A percentile compares a stretch with the other conserved stretches of the same genome.
Evolutionary conservation across 2,329 filamentous ascomycete genomes (phyloP).

Genomic region (Corynespora cassiicola): DNA sequence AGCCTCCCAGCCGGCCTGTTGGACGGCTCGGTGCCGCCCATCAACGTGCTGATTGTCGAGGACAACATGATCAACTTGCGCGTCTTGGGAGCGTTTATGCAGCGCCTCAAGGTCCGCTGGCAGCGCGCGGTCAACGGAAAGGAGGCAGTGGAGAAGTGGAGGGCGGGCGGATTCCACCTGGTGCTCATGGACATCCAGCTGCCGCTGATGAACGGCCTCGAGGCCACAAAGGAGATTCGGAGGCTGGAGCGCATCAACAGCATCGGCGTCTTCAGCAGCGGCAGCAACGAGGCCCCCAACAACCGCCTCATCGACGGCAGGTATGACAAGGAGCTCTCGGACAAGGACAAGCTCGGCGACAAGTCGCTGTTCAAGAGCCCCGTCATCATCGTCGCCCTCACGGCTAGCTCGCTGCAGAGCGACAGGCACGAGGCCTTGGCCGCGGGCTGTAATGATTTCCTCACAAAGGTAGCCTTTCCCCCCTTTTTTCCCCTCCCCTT

Average conservation of each 20-base stretch:
- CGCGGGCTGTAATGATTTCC: conserved; percentile 96
- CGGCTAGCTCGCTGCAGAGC: conserved; percentile 91
- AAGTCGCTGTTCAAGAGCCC: conserved; percentile 84
- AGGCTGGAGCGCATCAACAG: conserved; percentile 87
- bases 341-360: conserved; percentile 73
- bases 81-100: conserved; percentile 93
- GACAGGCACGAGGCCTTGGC: conserved; percentile 94
- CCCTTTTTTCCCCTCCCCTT: too few species aligned
- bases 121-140: conserved; percentile 95
- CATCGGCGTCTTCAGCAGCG: conserved; percentile 82
- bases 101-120: conserved; percentile 93
- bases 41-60: conserved; percentile 97
- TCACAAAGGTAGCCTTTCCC: conserved; percentile 96
- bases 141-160: conserved; percentile 94
- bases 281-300: conserved; percentile 51
- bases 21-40: conserved; percentile 86
- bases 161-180: conserved; percentile 88
- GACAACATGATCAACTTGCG: conserved; percentile 98
- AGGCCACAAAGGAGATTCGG: conserved; percentile 93
- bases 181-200: conserved; percentile 99
- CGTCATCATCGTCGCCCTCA: conserved; percentile 96
- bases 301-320: conserved; percentile 42
- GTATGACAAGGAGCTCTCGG: conserved; percentile 49
- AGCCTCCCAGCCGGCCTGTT: conserved; percentile 66
- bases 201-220: conserved; percentile 93